Evolutionary conservation across 805 yeast genomes (phyloP).

Genomic region (Candida xiaguanensis): DNA sequence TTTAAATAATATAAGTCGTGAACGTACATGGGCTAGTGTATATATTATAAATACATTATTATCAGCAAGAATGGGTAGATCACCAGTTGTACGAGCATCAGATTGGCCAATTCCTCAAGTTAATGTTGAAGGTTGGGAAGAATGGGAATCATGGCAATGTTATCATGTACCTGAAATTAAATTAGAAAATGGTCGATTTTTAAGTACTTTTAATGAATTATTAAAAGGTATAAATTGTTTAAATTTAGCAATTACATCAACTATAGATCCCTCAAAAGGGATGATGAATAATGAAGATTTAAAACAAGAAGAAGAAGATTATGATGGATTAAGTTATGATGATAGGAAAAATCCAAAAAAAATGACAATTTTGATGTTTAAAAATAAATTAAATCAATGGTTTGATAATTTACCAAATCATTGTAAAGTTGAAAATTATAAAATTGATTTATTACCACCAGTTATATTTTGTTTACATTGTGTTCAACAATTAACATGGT

Average conservation of each 20-base stretch:
- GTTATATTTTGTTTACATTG: conserved; percentile 16
- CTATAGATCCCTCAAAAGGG: conserved; percentile 14
- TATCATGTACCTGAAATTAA: conserved; percentile 9
- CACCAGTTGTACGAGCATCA: conserved; percentile 18
- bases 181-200: conserved; percentile 18
- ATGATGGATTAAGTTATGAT: neutral
- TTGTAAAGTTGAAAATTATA: conserved; percentile 12
- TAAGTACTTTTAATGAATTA: conserved; percentile 17
- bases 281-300: conserved; percentile 8
- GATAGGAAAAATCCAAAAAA: conserved; percentile 8
- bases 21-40: conserved; percentile 23
- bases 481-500: conserved; percentile 16
- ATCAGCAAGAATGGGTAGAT: conserved; percentile 21
- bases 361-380: conserved; percentile 12
- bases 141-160: conserved; percentile 22
- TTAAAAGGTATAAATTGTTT: conserved; percentile 15
- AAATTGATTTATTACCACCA: conserved; percentile 11
- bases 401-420: conserved; percentile 12
- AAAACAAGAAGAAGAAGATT: neutral
- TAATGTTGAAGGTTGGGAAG: conserved; percentile 23
- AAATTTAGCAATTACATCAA: conserved; percentile 20
- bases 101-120: conserved; percentile 23
- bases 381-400: conserved; percentile 11
- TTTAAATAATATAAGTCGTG: conserved; percentile 15
- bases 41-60: conserved; percentile 19